phyloP scores from a whole-genome alignment of 495 filamentous ascomycete genomes.

The Podospora appendiculata region DNA sequence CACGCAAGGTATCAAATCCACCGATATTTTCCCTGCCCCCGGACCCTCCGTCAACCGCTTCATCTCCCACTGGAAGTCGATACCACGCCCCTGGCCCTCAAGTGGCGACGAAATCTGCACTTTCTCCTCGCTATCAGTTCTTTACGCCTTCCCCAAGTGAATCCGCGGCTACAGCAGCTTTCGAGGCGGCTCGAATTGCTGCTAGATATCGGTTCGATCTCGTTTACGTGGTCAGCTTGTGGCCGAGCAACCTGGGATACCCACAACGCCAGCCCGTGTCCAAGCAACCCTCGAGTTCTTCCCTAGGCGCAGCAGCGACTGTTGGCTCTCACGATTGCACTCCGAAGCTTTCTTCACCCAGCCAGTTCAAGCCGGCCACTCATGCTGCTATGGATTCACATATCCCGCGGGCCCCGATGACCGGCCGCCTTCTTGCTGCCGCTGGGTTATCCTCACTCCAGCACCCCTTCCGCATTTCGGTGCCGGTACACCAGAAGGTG shows the following conservation, averaged over 20 bases:
- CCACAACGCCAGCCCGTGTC: background rate
- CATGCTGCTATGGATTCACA: background rate
- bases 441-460: slow-evolving; percentile 27
- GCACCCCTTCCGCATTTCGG: slow-evolving; percentile 31
- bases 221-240: slow-evolving; percentile 36
- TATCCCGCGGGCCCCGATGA: slow-evolving; percentile 5
- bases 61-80: background rate
- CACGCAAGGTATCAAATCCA: background rate
- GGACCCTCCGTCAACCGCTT: slow-evolving; percentile 1
- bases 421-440: slow-evolving; percentile 32
- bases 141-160: slow-evolving; percentile 19
- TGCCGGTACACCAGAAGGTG: slow-evolving; percentile 27
- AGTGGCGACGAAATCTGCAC: too few species aligned
- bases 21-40: slow-evolving; percentile 12
- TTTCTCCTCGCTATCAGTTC: background rate
- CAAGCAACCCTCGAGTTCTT: slow-evolving; percentile 5
- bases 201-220: slow-evolving; percentile 32
- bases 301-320: background rate
- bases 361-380: background rate
- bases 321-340: too few species aligned
- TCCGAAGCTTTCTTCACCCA: background rate
- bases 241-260: slow-evolving; percentile 24
- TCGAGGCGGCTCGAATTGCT: slow-evolving; percentile 35
- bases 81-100: background rate
- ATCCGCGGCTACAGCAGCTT: slow-evolving; percentile 26